Conservation (phyloP, 768 basidiomycete genomes). For the Polyporus arcularius region DNA sequence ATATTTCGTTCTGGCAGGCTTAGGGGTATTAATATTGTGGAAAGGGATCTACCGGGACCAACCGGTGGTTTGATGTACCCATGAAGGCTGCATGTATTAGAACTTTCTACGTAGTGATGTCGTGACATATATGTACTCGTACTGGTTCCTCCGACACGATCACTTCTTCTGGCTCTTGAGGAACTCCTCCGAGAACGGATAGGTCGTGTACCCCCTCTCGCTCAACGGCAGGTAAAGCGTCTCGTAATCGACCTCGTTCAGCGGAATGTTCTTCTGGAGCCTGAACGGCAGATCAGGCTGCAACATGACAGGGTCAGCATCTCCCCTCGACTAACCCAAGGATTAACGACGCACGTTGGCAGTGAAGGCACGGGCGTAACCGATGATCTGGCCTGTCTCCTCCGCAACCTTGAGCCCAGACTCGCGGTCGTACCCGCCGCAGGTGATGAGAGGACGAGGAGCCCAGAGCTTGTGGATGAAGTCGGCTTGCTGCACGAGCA, state of each 20-base stretch:
- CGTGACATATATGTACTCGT: too few species aligned
- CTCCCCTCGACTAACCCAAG: too few species aligned
- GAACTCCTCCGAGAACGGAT: slow-evolving; percentile 19
- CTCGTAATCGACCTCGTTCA: slow-evolving; percentile 35
- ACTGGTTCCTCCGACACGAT: too few species aligned
- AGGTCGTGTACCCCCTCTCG: slow-evolving; percentile 30
- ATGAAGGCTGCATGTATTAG: too few species aligned
- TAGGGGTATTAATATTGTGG: too few species aligned
- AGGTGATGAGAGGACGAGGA: slow-evolving; percentile 24
- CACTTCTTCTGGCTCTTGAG: neutral
- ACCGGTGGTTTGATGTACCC: too few species aligned
- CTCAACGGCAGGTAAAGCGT: slow-evolving; percentile 44
- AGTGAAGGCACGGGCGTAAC: slow-evolving; percentile 29
- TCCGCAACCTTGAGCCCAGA: slow-evolving; percentile 23
- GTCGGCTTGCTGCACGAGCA: slow-evolving; percentile 17
- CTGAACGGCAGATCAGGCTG: slow-evolving; percentile 48
- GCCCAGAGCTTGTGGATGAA: slow-evolving; percentile 25
- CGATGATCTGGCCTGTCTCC: slow-evolving; percentile 25
- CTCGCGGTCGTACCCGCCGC: slow-evolving; percentile 26
- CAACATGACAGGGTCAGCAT: neutral
- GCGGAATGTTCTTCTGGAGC: slow-evolving; percentile 35
- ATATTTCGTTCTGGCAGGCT: too few species aligned
- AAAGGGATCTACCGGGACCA: too few species aligned
- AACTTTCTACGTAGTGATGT: too few species aligned
- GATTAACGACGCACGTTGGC: slow-evolving; percentile 27